Percentiles rank a stretch among this genome's conserved stretches.
phyloP scores from a whole-genome alignment of 352 stramenopile species.

The Phytophthora podocarpi region DNA sequence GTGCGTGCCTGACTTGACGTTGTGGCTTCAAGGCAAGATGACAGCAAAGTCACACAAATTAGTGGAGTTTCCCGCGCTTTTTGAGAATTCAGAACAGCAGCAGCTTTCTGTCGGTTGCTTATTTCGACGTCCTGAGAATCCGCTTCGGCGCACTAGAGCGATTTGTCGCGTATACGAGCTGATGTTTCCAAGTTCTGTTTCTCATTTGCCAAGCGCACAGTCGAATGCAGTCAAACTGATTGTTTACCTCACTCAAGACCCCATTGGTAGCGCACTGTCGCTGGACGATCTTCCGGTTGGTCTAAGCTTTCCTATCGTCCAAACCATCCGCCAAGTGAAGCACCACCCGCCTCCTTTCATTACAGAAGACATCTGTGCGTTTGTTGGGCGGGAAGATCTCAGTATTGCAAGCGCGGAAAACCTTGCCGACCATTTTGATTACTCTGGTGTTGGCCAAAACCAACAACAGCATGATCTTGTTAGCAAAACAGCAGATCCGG shows the following conservation, averaged over 20 bases:
- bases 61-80: constrained; percentile 35
- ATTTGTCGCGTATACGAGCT: constrained; percentile 54
- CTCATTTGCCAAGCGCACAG: constrained; percentile 6
- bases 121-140: constrained; percentile 3
- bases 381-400: constrained; percentile 71
- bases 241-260: constrained; percentile 53
- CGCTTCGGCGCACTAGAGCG: constrained; percentile 38
- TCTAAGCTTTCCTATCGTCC: constrained; percentile 59
- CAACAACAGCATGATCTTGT: constrained; percentile 20
- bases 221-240: constrained; percentile 48
- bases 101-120: neutral
- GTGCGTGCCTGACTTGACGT: constrained; percentile 51
- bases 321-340: constrained; percentile 63
- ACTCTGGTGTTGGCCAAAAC: constrained; percentile 1
- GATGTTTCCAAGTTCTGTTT: constrained; percentile 23
- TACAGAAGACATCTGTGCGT: constrained; percentile 56
- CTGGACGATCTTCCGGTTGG: constrained; percentile 65
- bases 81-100: constrained; percentile 4
- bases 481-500: constrained; percentile 1
- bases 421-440: constrained; percentile 6
- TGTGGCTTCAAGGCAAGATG: constrained; percentile 55
- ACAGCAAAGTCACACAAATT: neutral
- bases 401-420: constrained; percentile 31
- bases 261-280: constrained; percentile 37
- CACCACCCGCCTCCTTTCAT: constrained; percentile 63